phyloP scores from a whole-genome alignment of 2,329 filamentous ascomycete genomes.

The Sporothrix sp. region DNA sequence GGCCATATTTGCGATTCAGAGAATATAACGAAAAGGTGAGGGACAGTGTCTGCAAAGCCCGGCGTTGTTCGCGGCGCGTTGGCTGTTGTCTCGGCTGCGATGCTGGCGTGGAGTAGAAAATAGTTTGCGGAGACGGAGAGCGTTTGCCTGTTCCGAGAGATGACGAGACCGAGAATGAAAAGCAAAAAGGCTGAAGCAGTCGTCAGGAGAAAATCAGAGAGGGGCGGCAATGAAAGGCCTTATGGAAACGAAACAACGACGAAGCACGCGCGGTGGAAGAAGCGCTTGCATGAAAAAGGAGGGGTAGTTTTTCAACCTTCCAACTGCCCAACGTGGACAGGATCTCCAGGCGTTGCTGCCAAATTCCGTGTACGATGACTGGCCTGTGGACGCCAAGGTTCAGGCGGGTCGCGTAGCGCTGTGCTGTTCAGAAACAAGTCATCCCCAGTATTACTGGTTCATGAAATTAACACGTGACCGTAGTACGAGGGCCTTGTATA shows the following conservation, averaged over 20 bases:
- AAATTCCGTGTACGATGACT: slow-evolving; percentile 1
- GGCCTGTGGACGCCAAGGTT: background rate
- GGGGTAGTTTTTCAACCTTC: slow-evolving; percentile 11
- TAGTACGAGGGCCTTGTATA: no score
- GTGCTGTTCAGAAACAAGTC: no score
- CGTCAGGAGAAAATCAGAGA: background rate
- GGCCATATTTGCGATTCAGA: slow-evolving; percentile 20
- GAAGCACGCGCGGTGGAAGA: background rate
- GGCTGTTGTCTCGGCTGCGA: no score
- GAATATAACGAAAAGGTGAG: background rate
- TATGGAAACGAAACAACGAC: background rate
- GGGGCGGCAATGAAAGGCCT: background rate
- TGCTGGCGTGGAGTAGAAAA: no score
- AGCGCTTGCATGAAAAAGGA: slow-evolving; percentile 3
- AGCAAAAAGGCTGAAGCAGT: no score
- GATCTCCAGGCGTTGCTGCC: background rate
- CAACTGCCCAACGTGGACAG: background rate
- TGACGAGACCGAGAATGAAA: no score
- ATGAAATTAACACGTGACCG: no score
- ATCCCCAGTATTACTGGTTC: no score
- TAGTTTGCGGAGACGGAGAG: no score
- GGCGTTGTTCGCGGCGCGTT: background rate
- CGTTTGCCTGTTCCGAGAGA: no score
- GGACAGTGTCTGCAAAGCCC: no score
- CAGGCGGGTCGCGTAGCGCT: background rate